Conservation (phyloP, 495 filamentous ascomycete species). For the Xylaria venustula region DNA sequence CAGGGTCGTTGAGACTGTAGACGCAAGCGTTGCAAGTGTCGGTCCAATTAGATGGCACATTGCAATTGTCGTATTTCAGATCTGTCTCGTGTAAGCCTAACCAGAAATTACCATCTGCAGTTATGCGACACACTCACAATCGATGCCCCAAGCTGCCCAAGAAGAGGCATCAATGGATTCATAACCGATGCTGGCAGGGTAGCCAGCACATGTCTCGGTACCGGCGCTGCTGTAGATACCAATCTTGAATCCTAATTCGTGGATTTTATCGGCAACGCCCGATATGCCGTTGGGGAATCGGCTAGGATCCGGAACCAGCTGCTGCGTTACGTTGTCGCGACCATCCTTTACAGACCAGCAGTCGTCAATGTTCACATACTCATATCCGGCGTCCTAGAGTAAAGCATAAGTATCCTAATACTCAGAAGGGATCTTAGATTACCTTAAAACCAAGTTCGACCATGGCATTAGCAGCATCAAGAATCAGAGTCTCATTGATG, state of each 20-base stretch:
- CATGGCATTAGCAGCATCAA: conserved; percentile 51
- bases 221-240: conserved; percentile 68
- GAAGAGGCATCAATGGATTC: conserved; percentile 61
- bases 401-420: background rate
- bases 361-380: conserved; percentile 64
- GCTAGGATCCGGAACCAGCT: conserved; percentile 52
- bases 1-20: conserved; percentile 22
- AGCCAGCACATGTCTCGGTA: conserved; percentile 60
- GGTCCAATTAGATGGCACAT: conserved; percentile 46
- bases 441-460: conserved; percentile 24
- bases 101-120: background rate
- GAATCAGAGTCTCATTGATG: conserved; percentile 50
- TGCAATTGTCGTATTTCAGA: conserved; percentile 75
- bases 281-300: conserved; percentile 65
- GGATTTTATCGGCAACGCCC: conserved; percentile 56
- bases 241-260: conserved; percentile 59
- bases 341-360: conserved; percentile 59
- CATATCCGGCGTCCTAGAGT: conserved; percentile 63
- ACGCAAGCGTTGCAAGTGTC: conserved; percentile 16
- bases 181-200: conserved; percentile 60
- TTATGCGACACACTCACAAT: conserved; percentile 42
- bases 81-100: conserved; percentile 23
- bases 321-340: conserved; percentile 44
- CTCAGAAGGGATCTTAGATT: background rate
- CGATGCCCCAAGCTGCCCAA: conserved; percentile 65